Evolutionary conservation across 2,329 filamentous ascomycete genomes (phyloP), one percentile per base, ranked within the genome.

Genomic region (Myriosclerotinia scirpicola): DNA sequence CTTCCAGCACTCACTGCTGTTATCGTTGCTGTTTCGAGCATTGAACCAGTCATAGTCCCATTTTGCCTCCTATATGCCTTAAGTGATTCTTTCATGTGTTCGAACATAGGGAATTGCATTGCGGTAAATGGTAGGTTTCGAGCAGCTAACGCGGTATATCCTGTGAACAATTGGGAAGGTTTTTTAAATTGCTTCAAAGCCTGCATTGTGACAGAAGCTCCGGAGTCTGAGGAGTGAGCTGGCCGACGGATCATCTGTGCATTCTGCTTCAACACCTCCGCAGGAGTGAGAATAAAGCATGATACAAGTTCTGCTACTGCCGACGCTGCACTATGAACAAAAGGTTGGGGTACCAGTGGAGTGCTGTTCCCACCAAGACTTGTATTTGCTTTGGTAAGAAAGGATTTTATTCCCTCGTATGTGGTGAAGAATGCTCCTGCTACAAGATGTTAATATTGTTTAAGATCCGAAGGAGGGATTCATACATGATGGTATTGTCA

Each of bases 181-280:
- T 79, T 84, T 82, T 68, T 80, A 75, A 90, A 89, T 36, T 81
- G 80, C 20, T 78, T 76, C 12, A 90, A 76, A 0, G 87, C 87
- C 75, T 85, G 78, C 7, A 87, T 54, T 77, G 77, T 77, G 80
- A 82, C 67, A 77, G 69, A 86, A 77, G 66, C 55, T 74, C 76
- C 65, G 74, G 73, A 66, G 48, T 46, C 48, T 50, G 70, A 20
- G 69, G 74, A 42, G 74, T 55, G 38, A 46, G 68, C 66, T 17
- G 73, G 75, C 12, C 69, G 74, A 30, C 81, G 81, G 0, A 95
- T 81, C 84, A 97, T 93, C 77, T 97, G 93, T 0, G 93, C 92
- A 77, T 97, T 97, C 76, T 96, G 93, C 80, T 97, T 97, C 70
- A 97, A 86, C 9, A 96, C 91, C 77, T 97, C 93, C 17, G 92